Base-by-base conservation (phyloP, 331 rosid species). In the Erythrophleum ivorense region DNA sequence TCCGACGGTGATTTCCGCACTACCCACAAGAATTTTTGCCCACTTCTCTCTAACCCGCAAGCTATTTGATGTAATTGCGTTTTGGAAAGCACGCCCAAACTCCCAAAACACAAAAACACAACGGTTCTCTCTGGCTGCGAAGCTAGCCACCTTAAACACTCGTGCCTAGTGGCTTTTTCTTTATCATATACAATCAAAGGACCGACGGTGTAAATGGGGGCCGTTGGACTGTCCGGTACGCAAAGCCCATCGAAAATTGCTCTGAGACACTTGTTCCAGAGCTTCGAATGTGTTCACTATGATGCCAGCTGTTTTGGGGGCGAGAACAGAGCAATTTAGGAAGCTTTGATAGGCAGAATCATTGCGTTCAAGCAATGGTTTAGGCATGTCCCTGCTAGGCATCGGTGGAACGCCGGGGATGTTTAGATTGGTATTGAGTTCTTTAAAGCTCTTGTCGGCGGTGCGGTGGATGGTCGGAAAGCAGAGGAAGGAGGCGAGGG, bases 81-180 rank as follows among this genome's bases (percentile, higher is more conserved):
- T 31, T 6, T 36, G 0, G 89, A 59, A 38, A 88, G 84, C 82
- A 73, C 11, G 3, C 94, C 91, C 71, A 90, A 21, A 58, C 90
- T 90, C 49, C 94, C 94, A 9, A 90, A 90, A 67, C 88, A 75
- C 34, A 90, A 64, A 46, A 88, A 86, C 53, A 88, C 92, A 0
- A 91, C 92, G 57, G 88, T 89, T 34, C 81, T 75, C 9, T 78
- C 78, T 1, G 92, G 91, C 11, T 91, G 90, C 3, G 76, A 38
- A 33, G 85, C 77, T 36, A 90, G 52, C 92, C 94, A 88, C 14
- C 9, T 73, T 76, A 86, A 80, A 46, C 88, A 90, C 21, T 85
- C 78, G 0, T 34, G 21, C n/a, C 7, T 33, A 7, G 2, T 18
- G 7, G 29, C 54, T 21, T 10, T 13, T 0, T 55, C 69, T 9